phyloP scores from a whole-genome alignment of 192 early-diverging fungal species.

The Podila epigama region DNA sequence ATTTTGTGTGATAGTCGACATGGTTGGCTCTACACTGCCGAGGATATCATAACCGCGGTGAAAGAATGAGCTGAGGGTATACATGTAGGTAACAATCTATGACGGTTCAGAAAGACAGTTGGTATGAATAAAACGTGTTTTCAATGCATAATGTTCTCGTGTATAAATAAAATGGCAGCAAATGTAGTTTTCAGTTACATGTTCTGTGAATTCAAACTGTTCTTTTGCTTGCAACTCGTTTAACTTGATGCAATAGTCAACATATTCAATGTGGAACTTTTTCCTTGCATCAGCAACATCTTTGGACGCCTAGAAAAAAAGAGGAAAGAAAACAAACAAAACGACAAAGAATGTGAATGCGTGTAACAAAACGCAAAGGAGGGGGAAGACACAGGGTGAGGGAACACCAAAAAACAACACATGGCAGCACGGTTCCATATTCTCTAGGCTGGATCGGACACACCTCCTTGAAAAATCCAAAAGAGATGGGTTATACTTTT shows the following conservation, averaged over 20 bases:
- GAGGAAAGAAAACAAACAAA: neutral
- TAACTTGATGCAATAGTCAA: slow-evolving; percentile 73
- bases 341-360: neutral
- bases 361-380: neutral
- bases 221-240: slow-evolving; percentile 78
- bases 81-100: slow-evolving; percentile 80
- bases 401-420: neutral
- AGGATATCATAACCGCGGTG: slow-evolving; percentile 85
- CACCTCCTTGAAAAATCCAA: slow-evolving; percentile 29
- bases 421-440: neutral
- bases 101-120: neutral
- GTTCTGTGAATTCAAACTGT: slow-evolving; percentile 77
- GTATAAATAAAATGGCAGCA: too few species aligned
- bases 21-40: slow-evolving; percentile 81
- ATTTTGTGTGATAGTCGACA: slow-evolving; percentile 75
- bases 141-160: neutral
- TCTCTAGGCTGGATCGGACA: neutral
- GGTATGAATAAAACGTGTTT: neutral
- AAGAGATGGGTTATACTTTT: slow-evolving; percentile 22
- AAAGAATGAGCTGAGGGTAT: slow-evolving; percentile 82
- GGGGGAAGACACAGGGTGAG: neutral
- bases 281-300: slow-evolving; percentile 70
- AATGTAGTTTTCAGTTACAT: too few species aligned
- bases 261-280: slow-evolving; percentile 64
- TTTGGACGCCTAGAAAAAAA: slow-evolving; percentile 50